Evolutionary conservation across 768 basidiomycete species (phyloP).

Genomic region (Mycena vulgaris): DNA sequence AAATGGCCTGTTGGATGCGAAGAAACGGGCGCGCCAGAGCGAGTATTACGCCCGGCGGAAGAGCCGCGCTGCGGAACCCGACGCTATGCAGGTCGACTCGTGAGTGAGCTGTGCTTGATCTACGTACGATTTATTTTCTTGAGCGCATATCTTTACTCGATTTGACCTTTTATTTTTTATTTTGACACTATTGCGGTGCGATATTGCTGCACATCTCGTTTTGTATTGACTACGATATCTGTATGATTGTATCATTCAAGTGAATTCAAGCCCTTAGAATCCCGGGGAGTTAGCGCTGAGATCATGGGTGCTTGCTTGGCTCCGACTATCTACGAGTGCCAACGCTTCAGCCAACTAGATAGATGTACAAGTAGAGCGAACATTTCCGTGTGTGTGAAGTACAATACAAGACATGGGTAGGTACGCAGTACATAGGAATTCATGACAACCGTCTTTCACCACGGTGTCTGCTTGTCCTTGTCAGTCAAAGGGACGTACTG

Average conservation of each 20-base stretch:
- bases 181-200: constrained; percentile 3
- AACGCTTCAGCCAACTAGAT: no score
- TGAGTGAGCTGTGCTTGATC: constrained; percentile 5
- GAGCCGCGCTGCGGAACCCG: constrained; percentile 53
- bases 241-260: constrained; percentile 11
- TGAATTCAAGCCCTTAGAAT: neutral
- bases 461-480: constrained; percentile 56
- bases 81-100: constrained; percentile 38
- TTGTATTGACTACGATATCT: constrained; percentile 28
- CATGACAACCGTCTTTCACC: neutral
- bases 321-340: no score
- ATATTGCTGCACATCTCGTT: constrained; percentile 19
- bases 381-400: no score
- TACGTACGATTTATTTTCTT: neutral
- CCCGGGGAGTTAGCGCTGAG: no score
- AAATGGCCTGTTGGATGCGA: constrained; percentile 68
- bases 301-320: no score
- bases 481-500: constrained; percentile 66
- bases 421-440: neutral
- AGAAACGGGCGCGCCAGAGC: constrained; percentile 83
- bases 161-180: constrained; percentile 9
- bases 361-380: no score
- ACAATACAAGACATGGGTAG: neutral
- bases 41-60: constrained; percentile 73
- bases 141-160: constrained; percentile 23